Base-by-base conservation (phyloP, 1,284 basidiomycete species). In the Leccinum solheimii region DNA sequence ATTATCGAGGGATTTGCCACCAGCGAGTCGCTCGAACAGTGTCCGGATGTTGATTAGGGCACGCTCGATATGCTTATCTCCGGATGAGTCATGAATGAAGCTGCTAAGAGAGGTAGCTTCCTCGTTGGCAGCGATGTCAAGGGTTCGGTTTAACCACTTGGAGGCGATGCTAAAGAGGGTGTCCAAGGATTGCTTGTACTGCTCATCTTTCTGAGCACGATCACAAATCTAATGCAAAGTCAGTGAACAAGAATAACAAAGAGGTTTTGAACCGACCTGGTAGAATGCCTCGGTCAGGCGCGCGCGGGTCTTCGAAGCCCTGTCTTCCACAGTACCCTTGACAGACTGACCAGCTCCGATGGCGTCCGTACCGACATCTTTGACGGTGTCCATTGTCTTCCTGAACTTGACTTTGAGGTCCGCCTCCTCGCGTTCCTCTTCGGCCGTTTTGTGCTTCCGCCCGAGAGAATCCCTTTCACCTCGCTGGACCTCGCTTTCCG, bases 341-440 rank as follows among this genome's bases (percentile, higher is more conserved):
- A 78, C 79, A 1, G 73, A 69, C 64, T 86, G 85, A 2, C 78
- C 77, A 0, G 76, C 78, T 10, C 83, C 86, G 34, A 90, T 89
- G 7, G 78, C 79, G 38, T 77, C 76, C 0, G 81, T 82, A 8
- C 88, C 88, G 0, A 75, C 78, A 6, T 76, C 79, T 68, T 87
- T 89, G 14, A 83, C 77, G 0, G 79, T 80, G 40, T 88, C 88
- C 83, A 90, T 86, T 1, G 83, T 79, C 64, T 82, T 81, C 72
- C 88, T 84, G 67, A 86, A 90, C 49, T 80, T 78, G 10, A 78
- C 79, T 67, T 81, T 81, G 6, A 69, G 64, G 34, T 81, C 77
- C 0, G 70, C 66, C 0, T 77, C 66, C 51, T 80, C 49, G 3
- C 60, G 55, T 19, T 60, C 75, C 62, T 84, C 80, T 60, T 80